Conservation (phyloP, 208 protist genomes). For the Angomonas deanei region DNA sequence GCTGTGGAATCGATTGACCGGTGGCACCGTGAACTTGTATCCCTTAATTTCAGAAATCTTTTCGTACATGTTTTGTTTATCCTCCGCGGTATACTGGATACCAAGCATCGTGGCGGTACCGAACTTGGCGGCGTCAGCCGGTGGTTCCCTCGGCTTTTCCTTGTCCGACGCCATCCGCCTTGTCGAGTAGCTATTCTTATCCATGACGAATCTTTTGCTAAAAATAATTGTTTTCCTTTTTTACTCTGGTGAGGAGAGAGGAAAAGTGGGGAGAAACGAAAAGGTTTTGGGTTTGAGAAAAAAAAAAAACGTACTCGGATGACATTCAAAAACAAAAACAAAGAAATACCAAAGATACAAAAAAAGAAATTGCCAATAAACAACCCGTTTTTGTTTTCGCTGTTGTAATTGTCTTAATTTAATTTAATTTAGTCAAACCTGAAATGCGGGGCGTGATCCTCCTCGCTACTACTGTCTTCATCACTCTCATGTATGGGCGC, state of each 20-base stretch:
- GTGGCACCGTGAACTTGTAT: constrained; percentile 77
- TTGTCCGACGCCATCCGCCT: not conserved
- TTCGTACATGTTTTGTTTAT: constrained; percentile 65
- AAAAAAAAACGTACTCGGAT: constrained; percentile 8
- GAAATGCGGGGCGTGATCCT: not conserved
- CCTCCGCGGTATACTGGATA: constrained; percentile 67
- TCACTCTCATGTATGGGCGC: not conserved
- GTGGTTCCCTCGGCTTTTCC: constrained; percentile 8
- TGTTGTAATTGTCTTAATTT: not conserved
- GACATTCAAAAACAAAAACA: constrained; percentile 3
- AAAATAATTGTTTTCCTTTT: constrained; percentile 4
- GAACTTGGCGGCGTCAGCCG: constrained; percentile 11
- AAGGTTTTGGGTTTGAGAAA: not conserved
- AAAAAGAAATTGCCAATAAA: not conserved
- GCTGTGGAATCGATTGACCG: constrained; percentile 78
- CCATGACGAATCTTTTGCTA: too few relatives aligned
- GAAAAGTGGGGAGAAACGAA: not conserved
- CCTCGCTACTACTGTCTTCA: not conserved
- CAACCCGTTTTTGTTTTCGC: not conserved
- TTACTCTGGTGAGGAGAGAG: too few relatives aligned
- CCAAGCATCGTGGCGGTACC: constrained; percentile 62
- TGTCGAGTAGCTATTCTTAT: not conserved
- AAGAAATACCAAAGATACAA: not conserved
- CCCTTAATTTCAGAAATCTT: constrained; percentile 61
- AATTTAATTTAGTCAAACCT: not conserved